Evolutionary conservation across 176 grass and related monocot genomes (phyloP).

Genomic region (Carex pumila): DNA sequence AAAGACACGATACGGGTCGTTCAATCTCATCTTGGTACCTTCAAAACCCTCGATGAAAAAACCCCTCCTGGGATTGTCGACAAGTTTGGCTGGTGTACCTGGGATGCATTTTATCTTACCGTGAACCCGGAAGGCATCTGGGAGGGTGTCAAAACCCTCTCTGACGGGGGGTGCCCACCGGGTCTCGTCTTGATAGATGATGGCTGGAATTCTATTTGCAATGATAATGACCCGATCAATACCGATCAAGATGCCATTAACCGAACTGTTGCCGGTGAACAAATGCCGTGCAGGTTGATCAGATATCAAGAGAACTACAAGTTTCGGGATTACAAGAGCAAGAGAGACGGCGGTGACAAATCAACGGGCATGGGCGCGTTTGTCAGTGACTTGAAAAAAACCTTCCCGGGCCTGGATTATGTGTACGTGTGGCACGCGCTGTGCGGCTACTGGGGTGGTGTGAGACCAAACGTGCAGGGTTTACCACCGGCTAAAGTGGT

Average conservation of each 20-base stretch:
- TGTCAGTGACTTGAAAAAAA: slow-evolving; percentile 61
- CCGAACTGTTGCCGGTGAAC: slow-evolving; percentile 73
- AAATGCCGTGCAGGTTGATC: slow-evolving; percentile 94
- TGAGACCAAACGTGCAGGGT: slow-evolving; percentile 38
- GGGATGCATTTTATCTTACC: slow-evolving; percentile 93
- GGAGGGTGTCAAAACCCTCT: slow-evolving; percentile 64
- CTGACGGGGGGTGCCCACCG: slow-evolving; percentile 80
- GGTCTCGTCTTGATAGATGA: slow-evolving; percentile 90
- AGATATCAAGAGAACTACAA: slow-evolving; percentile 91
- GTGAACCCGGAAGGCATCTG: slow-evolving; percentile 68
- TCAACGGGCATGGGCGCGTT: slow-evolving; percentile 54
- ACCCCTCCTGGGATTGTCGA: slow-evolving; percentile 68
- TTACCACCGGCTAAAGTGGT: slow-evolving; percentile 50
- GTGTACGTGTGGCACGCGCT: slow-evolving; percentile 97
- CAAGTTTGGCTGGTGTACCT: slow-evolving; percentile 98
- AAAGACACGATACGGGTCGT: slow-evolving; percentile 39
- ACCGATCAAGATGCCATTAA: slow-evolving; percentile 55
- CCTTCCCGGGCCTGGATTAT: slow-evolving; percentile 62
- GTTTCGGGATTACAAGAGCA: slow-evolving; percentile 65
- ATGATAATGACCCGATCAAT: slow-evolving; percentile 56
- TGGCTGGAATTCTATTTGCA: slow-evolving; percentile 93
- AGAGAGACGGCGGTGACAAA: neutral
- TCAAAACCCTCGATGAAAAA: slow-evolving; percentile 76
- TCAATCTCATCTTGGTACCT: slow-evolving; percentile 54
- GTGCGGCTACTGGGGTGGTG: slow-evolving; percentile 87